phyloP scores from a whole-genome alignment of 768 basidiomycete species.

The Lentinula raphanica region DNA sequence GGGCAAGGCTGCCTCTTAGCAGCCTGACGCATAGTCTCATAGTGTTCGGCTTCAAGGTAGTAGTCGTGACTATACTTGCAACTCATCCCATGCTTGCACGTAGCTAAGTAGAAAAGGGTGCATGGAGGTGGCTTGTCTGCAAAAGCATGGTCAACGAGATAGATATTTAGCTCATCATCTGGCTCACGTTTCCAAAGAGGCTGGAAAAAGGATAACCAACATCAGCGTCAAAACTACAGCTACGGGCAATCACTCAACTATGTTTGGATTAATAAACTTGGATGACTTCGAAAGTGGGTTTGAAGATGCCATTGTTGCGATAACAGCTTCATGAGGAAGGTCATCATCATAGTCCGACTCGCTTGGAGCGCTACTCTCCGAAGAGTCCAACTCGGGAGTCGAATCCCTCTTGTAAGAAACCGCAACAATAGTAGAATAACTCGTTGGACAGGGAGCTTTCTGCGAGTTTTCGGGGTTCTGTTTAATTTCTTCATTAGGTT shows the following conservation, averaged over 20 bases:
- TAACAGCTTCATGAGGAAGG: conserved; percentile 5
- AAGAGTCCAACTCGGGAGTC: conserved; percentile 36
- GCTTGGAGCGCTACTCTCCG: conserved; percentile 1
- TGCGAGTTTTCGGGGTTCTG: neutral
- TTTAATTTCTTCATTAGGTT: neutral
- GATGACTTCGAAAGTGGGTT: conserved; percentile 1
- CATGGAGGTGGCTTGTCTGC: conserved; percentile 63
- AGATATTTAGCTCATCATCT: neutral
- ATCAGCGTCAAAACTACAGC: conserved; percentile 13
- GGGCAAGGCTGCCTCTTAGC: conserved; percentile 63
- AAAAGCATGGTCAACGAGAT: neutral
- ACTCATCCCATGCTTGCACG: conserved; percentile 51
- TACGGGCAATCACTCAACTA: conserved; percentile 35
- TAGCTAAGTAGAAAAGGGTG: conserved; percentile 58
- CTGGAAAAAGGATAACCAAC: conserved; percentile 25
- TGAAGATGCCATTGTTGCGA: conserved; percentile 1
- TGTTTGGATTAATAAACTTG: conserved; percentile 38
- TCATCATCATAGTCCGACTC: conserved; percentile 5
- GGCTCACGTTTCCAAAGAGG: conserved; percentile 58
- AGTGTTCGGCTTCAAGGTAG: conserved; percentile 47
- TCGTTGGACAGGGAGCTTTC: conserved; percentile 28
- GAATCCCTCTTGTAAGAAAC: conserved; percentile 23
- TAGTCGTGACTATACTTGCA: conserved; percentile 66
- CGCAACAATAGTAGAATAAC: conserved; percentile 40
- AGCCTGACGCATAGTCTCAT: conserved; percentile 45